phyloP scores from a whole-genome alignment of 257 asterid species.

The Eustoma russellianum region DNA sequence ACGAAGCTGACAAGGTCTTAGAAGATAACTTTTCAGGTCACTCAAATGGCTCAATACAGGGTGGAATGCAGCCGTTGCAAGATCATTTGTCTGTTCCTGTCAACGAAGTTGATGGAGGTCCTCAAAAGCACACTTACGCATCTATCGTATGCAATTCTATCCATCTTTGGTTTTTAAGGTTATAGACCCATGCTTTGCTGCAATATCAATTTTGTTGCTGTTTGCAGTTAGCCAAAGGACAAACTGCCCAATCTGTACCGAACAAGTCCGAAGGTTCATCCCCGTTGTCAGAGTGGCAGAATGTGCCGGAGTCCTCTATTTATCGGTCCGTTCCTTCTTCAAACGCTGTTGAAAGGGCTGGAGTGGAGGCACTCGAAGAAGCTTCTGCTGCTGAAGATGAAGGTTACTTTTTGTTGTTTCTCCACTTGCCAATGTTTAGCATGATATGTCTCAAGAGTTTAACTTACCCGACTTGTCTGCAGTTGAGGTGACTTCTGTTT shows the following conservation, averaged over 20 bases:
- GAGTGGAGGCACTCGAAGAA: slow-evolving; percentile 53
- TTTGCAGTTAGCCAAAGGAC: slow-evolving; percentile 65
- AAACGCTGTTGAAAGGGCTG: slow-evolving; percentile 42
- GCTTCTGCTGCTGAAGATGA: slow-evolving; percentile 64
- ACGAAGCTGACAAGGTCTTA: slow-evolving; percentile 46
- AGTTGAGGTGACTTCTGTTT: slow-evolving; percentile 90
- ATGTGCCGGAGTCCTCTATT: slow-evolving; percentile 38
- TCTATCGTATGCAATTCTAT: slow-evolving; percentile 65
- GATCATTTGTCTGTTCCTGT: slow-evolving; percentile 50
- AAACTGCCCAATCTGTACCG: slow-evolving; percentile 35
- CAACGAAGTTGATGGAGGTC: slow-evolving; percentile 63
- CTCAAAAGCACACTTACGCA: slow-evolving; percentile 93
- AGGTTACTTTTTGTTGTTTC: slow-evolving; percentile 26
- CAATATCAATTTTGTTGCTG: slow-evolving; percentile 7
- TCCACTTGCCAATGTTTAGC: not conserved
- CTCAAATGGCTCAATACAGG: slow-evolving; percentile 67
- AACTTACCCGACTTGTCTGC: slow-evolving; percentile 8
- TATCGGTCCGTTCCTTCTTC: slow-evolving; percentile 42
- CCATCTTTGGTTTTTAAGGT: slow-evolving; percentile 8
- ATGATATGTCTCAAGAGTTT: not conserved
- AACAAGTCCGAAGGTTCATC: slow-evolving; percentile 35
- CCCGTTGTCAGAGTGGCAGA: slow-evolving; percentile 59
- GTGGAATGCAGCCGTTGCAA: slow-evolving; percentile 40
- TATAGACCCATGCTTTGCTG: not conserved
- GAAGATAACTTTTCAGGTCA: slow-evolving; percentile 51